A percentile compares a stretch with the other conserved stretches of the same genome.
Conservation (phyloP, 2,329 filamentous ascomycete species). For the Aureobasidium sp. region DNA sequence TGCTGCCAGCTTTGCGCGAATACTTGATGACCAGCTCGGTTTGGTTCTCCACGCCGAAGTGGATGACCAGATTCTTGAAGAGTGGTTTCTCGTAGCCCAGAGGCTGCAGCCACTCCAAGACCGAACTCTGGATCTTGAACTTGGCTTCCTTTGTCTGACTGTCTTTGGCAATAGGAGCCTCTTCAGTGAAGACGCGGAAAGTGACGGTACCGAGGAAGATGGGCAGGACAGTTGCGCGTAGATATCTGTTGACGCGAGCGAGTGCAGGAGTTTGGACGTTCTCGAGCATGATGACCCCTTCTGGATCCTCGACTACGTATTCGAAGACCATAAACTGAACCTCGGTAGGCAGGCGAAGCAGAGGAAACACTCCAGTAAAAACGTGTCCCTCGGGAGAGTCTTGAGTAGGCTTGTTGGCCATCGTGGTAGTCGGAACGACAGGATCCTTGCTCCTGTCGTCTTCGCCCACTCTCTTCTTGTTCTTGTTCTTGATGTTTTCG, state of each 20-base stretch:
- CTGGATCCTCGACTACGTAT: background rate
- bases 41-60: background rate
- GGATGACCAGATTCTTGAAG: conserved; percentile 5
- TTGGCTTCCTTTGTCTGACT: background rate
- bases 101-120: background rate
- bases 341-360: background rate
- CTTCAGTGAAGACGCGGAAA: conserved; percentile 1
- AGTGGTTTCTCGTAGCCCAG: background rate
- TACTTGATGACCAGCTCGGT: background rate
- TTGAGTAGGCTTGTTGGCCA: background rate
- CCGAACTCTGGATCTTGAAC: background rate
- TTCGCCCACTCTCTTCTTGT: background rate
- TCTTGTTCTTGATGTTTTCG: background rate
- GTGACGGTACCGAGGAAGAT: background rate
- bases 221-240: background rate
- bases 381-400: background rate
- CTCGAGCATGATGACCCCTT: conserved; percentile 1
- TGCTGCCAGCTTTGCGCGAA: background rate
- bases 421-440: background rate
- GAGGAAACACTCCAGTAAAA: background rate
- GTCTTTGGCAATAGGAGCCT: background rate
- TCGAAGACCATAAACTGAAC: background rate
- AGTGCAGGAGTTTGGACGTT: background rate
- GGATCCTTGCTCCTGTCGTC: background rate
- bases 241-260: background rate